These are phyloP conservation scores for Corrigiola litoralis DNA, from an alignment of 179 eudicot genomes.

Conservation along the genomic window DNA sequence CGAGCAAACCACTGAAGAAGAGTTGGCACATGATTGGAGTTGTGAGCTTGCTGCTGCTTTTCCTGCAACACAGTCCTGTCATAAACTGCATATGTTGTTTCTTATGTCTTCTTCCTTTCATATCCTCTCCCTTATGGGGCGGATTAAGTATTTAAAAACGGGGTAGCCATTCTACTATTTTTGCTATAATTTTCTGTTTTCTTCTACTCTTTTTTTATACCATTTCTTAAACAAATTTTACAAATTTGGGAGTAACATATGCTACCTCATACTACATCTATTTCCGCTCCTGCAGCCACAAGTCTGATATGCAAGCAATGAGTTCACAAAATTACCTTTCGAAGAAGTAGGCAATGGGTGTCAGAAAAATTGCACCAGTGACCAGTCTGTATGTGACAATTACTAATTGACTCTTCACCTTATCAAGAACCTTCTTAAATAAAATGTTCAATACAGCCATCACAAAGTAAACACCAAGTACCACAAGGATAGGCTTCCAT, in stretches of 20 bases:
- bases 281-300: too few species aligned
- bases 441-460: constrained; percentile 55
- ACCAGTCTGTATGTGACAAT: constrained; percentile 53
- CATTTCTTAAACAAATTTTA: too few species aligned
- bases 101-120: neutral
- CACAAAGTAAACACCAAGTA: constrained; percentile 44
- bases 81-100: neutral
- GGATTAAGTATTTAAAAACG: too few species aligned
- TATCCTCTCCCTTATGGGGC: too few species aligned
- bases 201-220: too few species aligned
- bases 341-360: constrained; percentile 55
- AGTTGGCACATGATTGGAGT: constrained; percentile 36
- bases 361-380: constrained; percentile 43
- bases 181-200: too few species aligned
- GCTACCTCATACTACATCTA: too few species aligned
- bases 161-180: too few species aligned
- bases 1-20: constrained; percentile 66
- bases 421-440: constrained; percentile 51
- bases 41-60: constrained; percentile 48
- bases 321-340: constrained; percentile 56
- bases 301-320: neutral
- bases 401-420: constrained; percentile 44
- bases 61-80: constrained; percentile 44
- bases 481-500: constrained; percentile 51
- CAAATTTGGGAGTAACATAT: too few species aligned